Evolutionary conservation across 2,329 filamentous ascomycete species (phyloP), one percentile per base, ranked within the genome.

Genomic region (Pseudogymnoascus sp.): DNA sequence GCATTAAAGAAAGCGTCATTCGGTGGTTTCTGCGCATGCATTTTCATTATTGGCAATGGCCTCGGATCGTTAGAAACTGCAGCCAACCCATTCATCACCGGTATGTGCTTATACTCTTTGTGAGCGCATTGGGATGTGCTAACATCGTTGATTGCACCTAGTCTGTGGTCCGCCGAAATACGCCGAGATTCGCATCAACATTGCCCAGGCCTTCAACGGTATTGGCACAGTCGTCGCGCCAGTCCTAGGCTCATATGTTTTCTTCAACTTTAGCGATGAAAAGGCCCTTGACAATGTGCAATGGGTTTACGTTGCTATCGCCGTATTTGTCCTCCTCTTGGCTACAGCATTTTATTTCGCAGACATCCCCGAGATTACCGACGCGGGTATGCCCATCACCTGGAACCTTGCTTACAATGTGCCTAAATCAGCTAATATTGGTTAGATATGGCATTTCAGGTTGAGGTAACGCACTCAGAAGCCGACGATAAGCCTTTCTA

Each of bases 201-300:
- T 91, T 61, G 86, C 88, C 1, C 89, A 92, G 72, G 87, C 87
- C 62, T 87, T 92, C 75, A 89, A 92, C 69, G 89, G 87, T 62
- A 83, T 91, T 59, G 89, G 88, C 35, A 87, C 87, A 7, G 85
- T 91, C 58, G 78, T 91, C 36, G 88, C 88, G 0, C 89, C 89
- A 1, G 83, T 91, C 0, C 78, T 92, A 7, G 89, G 87, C 42
- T 88, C 86, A 1, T 86, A 87, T 64, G 87, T 88, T 63, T 89
- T 92, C 75, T 92, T 92, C 76, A 82, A 81, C 63, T 79, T 81
- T 63, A 80, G 83, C 61, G 77, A 82, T 9, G 73, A 72, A 8
- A 71, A 78, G n/a, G 78, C 79, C 2, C 72, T 87, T 61, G 74
- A 77, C 66, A 86, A 82, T 61, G 84, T 87, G 7, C 84, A 87